Percentiles rank a stretch among this genome's conserved stretches.
These are phyloP conservation scores for Pseudevernia furfuracea DNA, from an alignment of 495 filamentous ascomycete genomes.

Conservation along the genomic window DNA sequence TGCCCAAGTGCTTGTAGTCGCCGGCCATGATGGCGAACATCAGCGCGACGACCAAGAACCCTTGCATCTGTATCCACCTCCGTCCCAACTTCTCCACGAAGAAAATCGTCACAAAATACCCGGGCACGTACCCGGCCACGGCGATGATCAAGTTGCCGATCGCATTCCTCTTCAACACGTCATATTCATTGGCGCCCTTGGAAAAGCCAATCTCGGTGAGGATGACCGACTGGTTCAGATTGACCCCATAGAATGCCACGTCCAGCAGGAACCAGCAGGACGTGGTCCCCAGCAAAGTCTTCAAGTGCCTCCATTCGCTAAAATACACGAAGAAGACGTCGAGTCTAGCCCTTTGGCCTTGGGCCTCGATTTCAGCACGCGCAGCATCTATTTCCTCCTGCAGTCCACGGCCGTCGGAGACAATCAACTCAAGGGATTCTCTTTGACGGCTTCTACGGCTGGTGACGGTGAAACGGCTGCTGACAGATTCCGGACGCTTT, in stretches of 20 bases:
- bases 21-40: constrained; percentile 35
- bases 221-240: constrained; percentile 36
- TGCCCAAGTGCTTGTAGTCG: constrained; percentile 28
- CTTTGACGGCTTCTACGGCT: constrained; percentile 13
- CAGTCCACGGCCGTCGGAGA: constrained; percentile 11
- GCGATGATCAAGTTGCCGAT: constrained; percentile 35
- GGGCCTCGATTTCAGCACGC: constrained; percentile 11
- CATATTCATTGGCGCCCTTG: constrained; percentile 30
- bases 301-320: constrained; percentile 25
- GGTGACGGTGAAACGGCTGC: constrained; percentile 12
- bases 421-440: constrained; percentile 8
- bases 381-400: constrained; percentile 21
- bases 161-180: constrained; percentile 31
- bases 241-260: constrained; percentile 36
- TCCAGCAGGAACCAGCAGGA: constrained; percentile 28
- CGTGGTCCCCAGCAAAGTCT: constrained; percentile 22
- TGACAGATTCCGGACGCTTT: constrained; percentile 10
- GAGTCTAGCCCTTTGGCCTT: constrained; percentile 15
- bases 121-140: constrained; percentile 33
- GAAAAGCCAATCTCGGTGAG: constrained; percentile 31
- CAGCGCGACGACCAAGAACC: constrained; percentile 28
- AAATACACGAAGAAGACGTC: constrained; percentile 27
- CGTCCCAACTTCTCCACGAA: constrained; percentile 33
- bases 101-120: constrained; percentile 34
- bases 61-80: constrained; percentile 30